A percentile compares a stretch with the other conserved stretches of the same genome.
Evolutionary conservation across 2,329 filamentous ascomycete genomes (phyloP).

Genomic region (Fusarium globosum): DNA sequence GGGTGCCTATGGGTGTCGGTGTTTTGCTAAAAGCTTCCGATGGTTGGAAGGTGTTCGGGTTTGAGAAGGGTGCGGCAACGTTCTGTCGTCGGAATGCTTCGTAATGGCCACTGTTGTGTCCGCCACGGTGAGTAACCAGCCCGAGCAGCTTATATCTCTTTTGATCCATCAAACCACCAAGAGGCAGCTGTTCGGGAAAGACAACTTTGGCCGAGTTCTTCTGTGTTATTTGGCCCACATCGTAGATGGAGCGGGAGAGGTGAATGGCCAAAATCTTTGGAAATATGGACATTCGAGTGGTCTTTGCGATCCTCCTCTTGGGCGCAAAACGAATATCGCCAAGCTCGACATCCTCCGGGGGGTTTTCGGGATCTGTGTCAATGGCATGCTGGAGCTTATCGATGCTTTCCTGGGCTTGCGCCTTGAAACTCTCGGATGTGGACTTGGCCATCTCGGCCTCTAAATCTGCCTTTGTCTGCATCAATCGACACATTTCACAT

Average conservation of each 20-base stretch:
- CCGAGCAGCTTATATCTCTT: slow-evolving; percentile 86
- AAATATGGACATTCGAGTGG: slow-evolving; percentile 87
- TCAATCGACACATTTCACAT: slow-evolving; percentile 91
- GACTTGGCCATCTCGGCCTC: slow-evolving; percentile 68
- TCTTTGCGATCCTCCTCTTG: slow-evolving; percentile 84
- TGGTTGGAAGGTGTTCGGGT: slow-evolving; percentile 80
- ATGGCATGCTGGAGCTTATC: slow-evolving; percentile 75
- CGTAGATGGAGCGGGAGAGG: slow-evolving; percentile 92
- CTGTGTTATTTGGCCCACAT: slow-evolving; percentile 77
- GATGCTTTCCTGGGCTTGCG: slow-evolving; percentile 67
- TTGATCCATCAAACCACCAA: slow-evolving; percentile 82
- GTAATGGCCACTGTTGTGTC: slow-evolving; percentile 96
- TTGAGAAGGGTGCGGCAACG: slow-evolving; percentile 81
- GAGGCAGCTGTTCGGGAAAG: slow-evolving; percentile 86
- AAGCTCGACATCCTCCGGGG: slow-evolving; percentile 77
- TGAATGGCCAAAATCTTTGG: slow-evolving; percentile 93
- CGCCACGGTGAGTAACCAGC: slow-evolving; percentile 93
- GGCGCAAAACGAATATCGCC: slow-evolving; percentile 81
- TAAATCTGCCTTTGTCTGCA: slow-evolving; percentile 77
- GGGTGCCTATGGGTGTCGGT: slow-evolving; percentile 64
- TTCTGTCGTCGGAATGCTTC: slow-evolving; percentile 94
- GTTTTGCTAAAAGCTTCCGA: slow-evolving; percentile 78
- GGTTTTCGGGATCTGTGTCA: slow-evolving; percentile 81
- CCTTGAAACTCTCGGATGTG: slow-evolving; percentile 63
- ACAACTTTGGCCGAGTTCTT: slow-evolving; percentile 96